Conservation (phyloP, 192 early-diverging fungal species). For the Coemansia sp. region DNA sequence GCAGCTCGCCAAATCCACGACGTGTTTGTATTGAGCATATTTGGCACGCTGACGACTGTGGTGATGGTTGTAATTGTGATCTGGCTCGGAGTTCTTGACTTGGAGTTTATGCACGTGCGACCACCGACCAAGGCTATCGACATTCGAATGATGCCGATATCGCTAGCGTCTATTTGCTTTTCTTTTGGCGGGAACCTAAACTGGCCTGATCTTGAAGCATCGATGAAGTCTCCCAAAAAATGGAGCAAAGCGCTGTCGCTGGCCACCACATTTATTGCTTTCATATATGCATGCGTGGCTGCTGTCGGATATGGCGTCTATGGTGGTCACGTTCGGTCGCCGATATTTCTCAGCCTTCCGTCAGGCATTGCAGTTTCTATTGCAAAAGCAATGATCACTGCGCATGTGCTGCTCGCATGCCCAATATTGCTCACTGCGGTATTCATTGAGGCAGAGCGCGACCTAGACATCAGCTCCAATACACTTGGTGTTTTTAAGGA, state of each 20-base stretch:
- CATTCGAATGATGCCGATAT: conserved; percentile 60
- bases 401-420: conserved; percentile 79
- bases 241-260: conserved; percentile 69
- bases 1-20: conserved; percentile 77
- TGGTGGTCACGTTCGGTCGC: conserved; percentile 63
- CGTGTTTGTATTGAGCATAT: conserved; percentile 70
- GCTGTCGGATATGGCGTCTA: conserved; percentile 75
- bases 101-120: conserved; percentile 9
- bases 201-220: conserved; percentile 80
- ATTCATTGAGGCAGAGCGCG: conserved; percentile 70
- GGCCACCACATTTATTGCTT: conserved; percentile 65
- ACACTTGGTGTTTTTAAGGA: conserved; percentile 33
- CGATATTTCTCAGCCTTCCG: conserved; percentile 69
- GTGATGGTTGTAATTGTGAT: conserved; percentile 71
- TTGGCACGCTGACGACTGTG: conserved; percentile 74
- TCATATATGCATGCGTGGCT: conserved; percentile 73
- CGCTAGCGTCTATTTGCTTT: conserved; percentile 79
- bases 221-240: conserved; percentile 70
- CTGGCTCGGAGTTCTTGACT: conserved; percentile 39
- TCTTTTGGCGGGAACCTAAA: conserved; percentile 82
- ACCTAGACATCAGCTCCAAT: conserved; percentile 57
- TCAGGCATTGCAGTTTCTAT: conserved; percentile 59
- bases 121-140: conserved; percentile 44
- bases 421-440: conserved; percentile 78
- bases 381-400: conserved; percentile 72